Conservation (phyloP, 129 eudicot species). For the Escallonia herrerae region DNA sequence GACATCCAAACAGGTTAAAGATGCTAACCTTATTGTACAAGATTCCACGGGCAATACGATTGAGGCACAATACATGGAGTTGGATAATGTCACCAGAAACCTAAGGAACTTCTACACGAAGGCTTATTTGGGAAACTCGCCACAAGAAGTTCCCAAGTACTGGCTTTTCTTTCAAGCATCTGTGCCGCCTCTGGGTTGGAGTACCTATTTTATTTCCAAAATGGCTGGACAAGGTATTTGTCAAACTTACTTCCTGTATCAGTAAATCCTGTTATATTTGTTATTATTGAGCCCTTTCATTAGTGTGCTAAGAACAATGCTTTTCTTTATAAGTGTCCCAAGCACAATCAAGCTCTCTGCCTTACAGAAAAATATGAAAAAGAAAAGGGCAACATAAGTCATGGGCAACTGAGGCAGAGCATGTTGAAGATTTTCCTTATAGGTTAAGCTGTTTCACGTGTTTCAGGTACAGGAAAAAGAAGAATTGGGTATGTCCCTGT, state of each 20-base stretch:
- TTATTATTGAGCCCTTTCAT: background rate
- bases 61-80: slow-evolving; percentile 55
- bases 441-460: slow-evolving; percentile 1
- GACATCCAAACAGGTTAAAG: slow-evolving; percentile 54
- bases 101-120: slow-evolving; percentile 59
- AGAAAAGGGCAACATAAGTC: background rate
- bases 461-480: slow-evolving; percentile 31
- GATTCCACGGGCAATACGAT: slow-evolving; percentile 57
- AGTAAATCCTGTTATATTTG: background rate
- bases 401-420: background rate
- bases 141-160: slow-evolving; percentile 51
- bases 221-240: slow-evolving; percentile 45
- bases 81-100: slow-evolving; percentile 59
- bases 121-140: slow-evolving; percentile 75
- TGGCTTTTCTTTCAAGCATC: slow-evolving; percentile 70
- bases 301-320: background rate
- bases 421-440: background rate
- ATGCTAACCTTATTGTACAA: slow-evolving; percentile 50
- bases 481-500: slow-evolving; percentile 20
- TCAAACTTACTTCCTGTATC: background rate
- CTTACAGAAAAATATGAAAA: background rate
- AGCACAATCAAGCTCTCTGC: background rate
- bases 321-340: too few species aligned
- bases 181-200: slow-evolving; percentile 90
- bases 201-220: slow-evolving; percentile 70